Evolutionary conservation across 208 protist species (phyloP).

Genomic region (Leishmania gerbilli): DNA sequence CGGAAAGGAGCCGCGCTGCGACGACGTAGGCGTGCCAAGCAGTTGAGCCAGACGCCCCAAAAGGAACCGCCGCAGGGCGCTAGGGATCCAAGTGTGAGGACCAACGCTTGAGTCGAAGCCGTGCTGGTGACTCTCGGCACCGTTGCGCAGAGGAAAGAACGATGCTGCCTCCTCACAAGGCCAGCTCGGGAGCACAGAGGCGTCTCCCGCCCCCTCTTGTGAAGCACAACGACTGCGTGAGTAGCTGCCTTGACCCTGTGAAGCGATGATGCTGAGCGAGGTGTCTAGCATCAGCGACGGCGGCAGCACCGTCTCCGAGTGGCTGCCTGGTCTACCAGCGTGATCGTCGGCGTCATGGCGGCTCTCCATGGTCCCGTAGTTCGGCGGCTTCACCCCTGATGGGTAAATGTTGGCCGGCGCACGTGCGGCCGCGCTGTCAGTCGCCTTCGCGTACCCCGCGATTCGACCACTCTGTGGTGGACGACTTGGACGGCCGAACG

Average conservation of each 20-base stretch:
- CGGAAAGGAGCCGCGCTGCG: neutral
- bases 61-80: neutral
- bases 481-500: neutral
- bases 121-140: neutral
- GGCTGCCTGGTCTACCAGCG: neutral
- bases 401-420: neutral
- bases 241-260: neutral
- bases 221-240: neutral
- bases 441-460: neutral
- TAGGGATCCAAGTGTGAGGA: neutral
- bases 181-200: neutral
- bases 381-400: neutral
- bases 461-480: neutral
- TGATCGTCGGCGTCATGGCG: neutral
- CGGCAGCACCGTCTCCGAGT: neutral
- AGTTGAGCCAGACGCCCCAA: neutral
- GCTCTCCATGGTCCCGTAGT: slow-evolving; percentile 15
- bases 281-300: slow-evolving; percentile 12
- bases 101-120: neutral
- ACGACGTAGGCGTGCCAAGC: neutral
- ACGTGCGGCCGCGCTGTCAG: neutral
- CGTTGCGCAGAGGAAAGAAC: neutral
- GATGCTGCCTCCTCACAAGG: neutral
- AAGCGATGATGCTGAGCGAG: slow-evolving; percentile 13
- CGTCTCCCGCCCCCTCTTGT: neutral